Conservation (phyloP, 2,329 filamentous ascomycete genomes). For the Lasiodiplodia gonubiensis region DNA sequence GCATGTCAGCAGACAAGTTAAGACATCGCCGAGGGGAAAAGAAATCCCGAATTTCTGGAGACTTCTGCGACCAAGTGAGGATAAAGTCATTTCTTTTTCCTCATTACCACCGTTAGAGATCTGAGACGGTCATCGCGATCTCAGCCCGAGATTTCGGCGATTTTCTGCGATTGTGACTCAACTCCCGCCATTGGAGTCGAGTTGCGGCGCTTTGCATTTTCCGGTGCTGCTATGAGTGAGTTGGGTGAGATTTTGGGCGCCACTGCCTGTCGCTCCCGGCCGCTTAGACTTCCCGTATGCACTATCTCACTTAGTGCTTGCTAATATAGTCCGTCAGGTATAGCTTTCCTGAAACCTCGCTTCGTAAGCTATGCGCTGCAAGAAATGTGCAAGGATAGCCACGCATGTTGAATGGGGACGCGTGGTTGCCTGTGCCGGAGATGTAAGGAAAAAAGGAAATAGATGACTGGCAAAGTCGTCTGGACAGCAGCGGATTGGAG, state of each 20-base stretch:
- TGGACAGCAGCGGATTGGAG: neutral
- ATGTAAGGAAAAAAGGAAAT: neutral
- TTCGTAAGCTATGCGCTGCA: neutral
- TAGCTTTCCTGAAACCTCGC: neutral
- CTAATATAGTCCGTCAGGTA: neutral
- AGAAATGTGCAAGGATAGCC: neutral
- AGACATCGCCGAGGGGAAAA: neutral
- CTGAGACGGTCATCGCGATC: neutral
- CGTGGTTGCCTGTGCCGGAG: neutral
- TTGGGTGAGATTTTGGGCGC: neutral
- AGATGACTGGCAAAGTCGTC: neutral
- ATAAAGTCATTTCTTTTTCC: neutral
- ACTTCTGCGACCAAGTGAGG: neutral
- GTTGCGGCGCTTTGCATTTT: neutral
- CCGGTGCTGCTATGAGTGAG: neutral
- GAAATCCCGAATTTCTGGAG: neutral
- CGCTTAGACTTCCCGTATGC: neutral
- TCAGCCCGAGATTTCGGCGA: constrained; percentile 4
- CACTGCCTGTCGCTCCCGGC: neutral
- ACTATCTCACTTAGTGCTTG: neutral
- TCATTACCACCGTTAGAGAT: too few species aligned
- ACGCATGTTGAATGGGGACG: neutral
- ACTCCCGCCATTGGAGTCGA: neutral
- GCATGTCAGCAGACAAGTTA: constrained; percentile 11
- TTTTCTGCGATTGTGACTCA: neutral